These are phyloP conservation scores for Gossypium raimondii DNA, from an alignment of 345 rosid genomes.

Conservation along the genomic window DNA sequence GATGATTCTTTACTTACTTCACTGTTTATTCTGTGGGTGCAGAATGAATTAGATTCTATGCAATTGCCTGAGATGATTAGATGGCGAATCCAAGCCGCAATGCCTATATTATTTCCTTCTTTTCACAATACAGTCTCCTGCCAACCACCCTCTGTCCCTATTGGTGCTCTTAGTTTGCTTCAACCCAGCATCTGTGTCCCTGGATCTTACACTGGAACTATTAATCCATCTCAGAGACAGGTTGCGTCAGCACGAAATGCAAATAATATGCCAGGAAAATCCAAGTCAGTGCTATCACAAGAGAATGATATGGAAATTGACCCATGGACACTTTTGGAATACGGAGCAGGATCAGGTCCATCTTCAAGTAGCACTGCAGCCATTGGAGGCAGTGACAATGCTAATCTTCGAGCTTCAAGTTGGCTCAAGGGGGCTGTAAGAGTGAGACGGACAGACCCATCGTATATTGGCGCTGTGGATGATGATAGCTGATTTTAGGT, in stretches of 20 bases:
- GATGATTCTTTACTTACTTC: neutral
- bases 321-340: slow-evolving; percentile 95
- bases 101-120: slow-evolving; percentile 74
- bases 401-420: slow-evolving; percentile 77
- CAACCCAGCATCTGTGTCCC: slow-evolving; percentile 47
- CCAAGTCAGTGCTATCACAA: slow-evolving; percentile 44
- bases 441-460: slow-evolving; percentile 78
- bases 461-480: slow-evolving; percentile 81
- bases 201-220: slow-evolving; percentile 36
- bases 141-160: slow-evolving; percentile 66
- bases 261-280: slow-evolving; percentile 43
- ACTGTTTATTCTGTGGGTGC: slow-evolving; percentile 28
- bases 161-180: slow-evolving; percentile 51
- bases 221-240: slow-evolving; percentile 40
- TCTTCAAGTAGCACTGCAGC: slow-evolving; percentile 48
- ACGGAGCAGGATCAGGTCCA: slow-evolving; percentile 70
- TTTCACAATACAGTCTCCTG: slow-evolving; percentile 55
- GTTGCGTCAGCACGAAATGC: slow-evolving; percentile 37
- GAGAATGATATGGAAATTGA: slow-evolving; percentile 70
- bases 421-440: slow-evolving; percentile 97
- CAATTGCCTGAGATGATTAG: slow-evolving; percentile 78
- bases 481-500: slow-evolving; percentile 72
- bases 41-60: slow-evolving; percentile 91
- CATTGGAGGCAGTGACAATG: slow-evolving; percentile 57
- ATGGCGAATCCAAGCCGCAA: slow-evolving; percentile 93